A percentile compares a stretch with the other conserved stretches of the same genome.
These are phyloP conservation scores for Hemisphaericaspora lyxosophila DNA, from an alignment of 1,139 yeast species.

Conservation along the genomic window DNA sequence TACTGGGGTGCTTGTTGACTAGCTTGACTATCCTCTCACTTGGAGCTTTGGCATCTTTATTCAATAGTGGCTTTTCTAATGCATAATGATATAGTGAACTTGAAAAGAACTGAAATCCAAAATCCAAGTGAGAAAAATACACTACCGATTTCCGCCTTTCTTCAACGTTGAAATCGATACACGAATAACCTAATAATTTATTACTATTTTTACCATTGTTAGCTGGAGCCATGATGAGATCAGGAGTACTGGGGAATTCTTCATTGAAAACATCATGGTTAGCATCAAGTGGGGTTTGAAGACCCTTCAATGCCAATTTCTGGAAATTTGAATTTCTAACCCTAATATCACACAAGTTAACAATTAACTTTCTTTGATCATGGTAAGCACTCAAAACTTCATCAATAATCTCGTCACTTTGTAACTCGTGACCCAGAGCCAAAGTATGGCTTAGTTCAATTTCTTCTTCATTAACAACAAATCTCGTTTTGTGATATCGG, in stretches of 20 bases:
- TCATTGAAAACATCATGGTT: constrained; percentile 9
- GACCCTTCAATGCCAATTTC: constrained; percentile 4
- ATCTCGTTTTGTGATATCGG: constrained; percentile 8
- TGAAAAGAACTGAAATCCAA: constrained; percentile 21
- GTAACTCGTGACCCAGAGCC: constrained; percentile 1
- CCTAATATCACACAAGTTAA: constrained; percentile 21
- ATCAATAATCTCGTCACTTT: constrained; percentile 10
- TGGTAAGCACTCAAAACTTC: constrained; percentile 12
- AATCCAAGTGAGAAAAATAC: constrained; percentile 15
- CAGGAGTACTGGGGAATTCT: constrained; percentile 17
- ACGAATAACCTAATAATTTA: constrained; percentile 16
- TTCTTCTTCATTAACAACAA: constrained; percentile 12
- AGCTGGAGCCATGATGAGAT: constrained; percentile 17
- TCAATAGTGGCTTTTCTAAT: constrained; percentile 21
- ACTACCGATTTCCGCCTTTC: constrained; percentile 10
- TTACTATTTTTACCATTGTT: constrained; percentile 7
- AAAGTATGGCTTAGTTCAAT: constrained; percentile 1
- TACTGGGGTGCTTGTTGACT: background rate
- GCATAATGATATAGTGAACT: constrained; percentile 18
- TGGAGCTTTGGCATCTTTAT: background rate
- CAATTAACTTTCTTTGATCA: constrained; percentile 16
- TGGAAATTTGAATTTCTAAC: constrained; percentile 11
- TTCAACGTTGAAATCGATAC: constrained; percentile 9
- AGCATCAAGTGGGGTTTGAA: constrained; percentile 6
- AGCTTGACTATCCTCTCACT: background rate